These are phyloP conservation scores for Floccularia luteovirens DNA, from an alignment of 768 basidiomycete species.

Conservation along the genomic window DNA sequence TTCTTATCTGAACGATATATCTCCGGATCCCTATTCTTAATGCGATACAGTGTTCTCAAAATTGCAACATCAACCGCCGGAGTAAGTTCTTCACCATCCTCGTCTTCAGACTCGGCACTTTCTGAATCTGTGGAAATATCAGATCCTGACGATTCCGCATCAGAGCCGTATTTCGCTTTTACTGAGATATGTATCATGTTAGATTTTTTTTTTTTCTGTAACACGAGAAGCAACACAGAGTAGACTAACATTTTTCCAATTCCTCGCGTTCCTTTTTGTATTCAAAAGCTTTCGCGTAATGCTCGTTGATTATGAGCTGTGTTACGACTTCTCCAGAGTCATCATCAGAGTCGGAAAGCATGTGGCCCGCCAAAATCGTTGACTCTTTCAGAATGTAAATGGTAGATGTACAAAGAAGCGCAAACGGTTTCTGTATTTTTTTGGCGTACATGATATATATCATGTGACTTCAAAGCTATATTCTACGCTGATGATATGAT, in stretches of 20 bases:
- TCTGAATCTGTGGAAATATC: slow-evolving; percentile 59
- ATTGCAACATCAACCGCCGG: slow-evolving; percentile 93
- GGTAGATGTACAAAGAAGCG: no score
- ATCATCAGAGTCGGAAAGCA: slow-evolving; percentile 48
- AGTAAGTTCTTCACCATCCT: slow-evolving; percentile 91
- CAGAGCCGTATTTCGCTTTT: slow-evolving; percentile 83
- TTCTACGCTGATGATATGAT: no score
- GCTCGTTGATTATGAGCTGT: slow-evolving; percentile 63
- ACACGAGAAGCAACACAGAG: not conserved
- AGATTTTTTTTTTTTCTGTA: no score
- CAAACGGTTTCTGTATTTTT: no score
- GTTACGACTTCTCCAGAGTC: slow-evolving; percentile 27
- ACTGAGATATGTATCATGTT: no score
- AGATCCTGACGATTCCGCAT: slow-evolving; percentile 44
- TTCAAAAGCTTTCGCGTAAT: slow-evolving; percentile 77
- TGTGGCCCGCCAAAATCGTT: no score
- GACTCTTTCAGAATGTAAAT: no score
- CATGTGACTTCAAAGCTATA: no score
- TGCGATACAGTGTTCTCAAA: slow-evolving; percentile 80
- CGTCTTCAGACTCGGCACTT: slow-evolving; percentile 81
- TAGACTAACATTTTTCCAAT: slow-evolving; percentile 59
- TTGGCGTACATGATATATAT: no score
- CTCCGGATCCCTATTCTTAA: slow-evolving; percentile 72
- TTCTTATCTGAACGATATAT: slow-evolving; percentile 70
- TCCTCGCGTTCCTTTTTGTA: slow-evolving; percentile 83